phyloP scores from a whole-genome alignment of 1,284 basidiomycete genomes.

The Acaromyces ingoldii region DNA sequence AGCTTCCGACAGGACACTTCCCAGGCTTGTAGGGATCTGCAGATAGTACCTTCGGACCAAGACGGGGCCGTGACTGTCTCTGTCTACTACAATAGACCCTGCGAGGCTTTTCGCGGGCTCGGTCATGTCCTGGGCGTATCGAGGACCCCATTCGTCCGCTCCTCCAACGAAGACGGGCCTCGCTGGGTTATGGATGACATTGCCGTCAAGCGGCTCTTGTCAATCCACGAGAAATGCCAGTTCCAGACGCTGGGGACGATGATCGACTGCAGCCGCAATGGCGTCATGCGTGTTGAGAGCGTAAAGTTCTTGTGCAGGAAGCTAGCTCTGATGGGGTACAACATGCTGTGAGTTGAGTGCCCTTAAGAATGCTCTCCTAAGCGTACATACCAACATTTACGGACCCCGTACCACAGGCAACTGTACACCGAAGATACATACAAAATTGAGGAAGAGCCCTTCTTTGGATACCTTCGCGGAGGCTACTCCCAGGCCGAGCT shows the following conservation, averaged over 20 bases:
- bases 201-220: background rate
- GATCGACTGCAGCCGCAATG: conserved; percentile 53
- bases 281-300: conserved; percentile 44
- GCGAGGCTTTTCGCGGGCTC: conserved; percentile 25
- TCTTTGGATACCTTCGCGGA: conserved; percentile 51
- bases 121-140: conserved; percentile 28
- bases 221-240: background rate
- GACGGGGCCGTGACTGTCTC: conserved; percentile 5
- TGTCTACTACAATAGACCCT: conserved; percentile 9
- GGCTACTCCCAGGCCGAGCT: conserved; percentile 43
- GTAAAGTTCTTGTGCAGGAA: conserved; percentile 45
- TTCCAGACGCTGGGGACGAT: conserved; percentile 49
- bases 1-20: background rate
- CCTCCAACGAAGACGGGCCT: no score
- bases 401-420: conserved; percentile 13
- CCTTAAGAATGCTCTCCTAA: background rate
- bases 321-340: conserved; percentile 48
- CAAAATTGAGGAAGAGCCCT: conserved; percentile 50
- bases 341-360: conserved; percentile 47
- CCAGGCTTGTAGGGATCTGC: background rate
- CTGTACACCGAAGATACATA: conserved; percentile 52
- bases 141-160: background rate
- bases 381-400: background rate
- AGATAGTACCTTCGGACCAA: background rate
- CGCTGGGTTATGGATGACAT: background rate